phyloP scores from a whole-genome alignment of 1,284 basidiomycete genomes.

The Thecaphora frezii region DNA sequence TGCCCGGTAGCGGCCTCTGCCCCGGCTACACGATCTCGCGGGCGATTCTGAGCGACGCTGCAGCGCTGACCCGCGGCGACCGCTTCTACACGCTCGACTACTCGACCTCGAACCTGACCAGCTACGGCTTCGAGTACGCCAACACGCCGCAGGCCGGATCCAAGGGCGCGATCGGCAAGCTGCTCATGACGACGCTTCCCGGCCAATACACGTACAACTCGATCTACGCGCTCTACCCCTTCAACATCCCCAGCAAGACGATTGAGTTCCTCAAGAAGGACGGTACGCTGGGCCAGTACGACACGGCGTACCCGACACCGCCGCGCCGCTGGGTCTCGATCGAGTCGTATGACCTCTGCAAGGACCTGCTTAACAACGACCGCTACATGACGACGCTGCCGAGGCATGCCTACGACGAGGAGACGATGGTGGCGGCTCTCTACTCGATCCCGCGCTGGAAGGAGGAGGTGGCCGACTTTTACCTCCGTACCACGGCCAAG shows the following conservation, averaged over 20 bases:
- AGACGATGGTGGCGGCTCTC: constrained; percentile 20
- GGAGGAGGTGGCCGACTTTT: constrained; percentile 22
- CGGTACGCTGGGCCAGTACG: constrained; percentile 63
- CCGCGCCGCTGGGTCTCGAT: constrained; percentile 23
- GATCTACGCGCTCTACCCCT: constrained; percentile 62
- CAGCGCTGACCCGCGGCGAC: constrained; percentile 78
- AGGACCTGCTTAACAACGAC: constrained; percentile 23
- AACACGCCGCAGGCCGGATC: constrained; percentile 25
- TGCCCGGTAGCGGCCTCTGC: constrained; percentile 72
- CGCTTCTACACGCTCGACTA: constrained; percentile 80
- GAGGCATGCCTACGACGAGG: constrained; percentile 24
- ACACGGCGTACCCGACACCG: constrained; percentile 53
- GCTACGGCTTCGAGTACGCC: constrained; percentile 43
- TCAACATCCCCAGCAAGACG: constrained; percentile 67
- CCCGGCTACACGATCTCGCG: constrained; percentile 84
- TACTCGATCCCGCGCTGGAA: constrained; percentile 27
- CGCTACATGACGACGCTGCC: constrained; percentile 26
- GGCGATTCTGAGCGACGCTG: constrained; percentile 84
- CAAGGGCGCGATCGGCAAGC: constrained; percentile 31
- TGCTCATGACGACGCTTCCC: constrained; percentile 31
- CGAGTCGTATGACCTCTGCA: constrained; percentile 30
- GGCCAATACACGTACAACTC: constrained; percentile 38
- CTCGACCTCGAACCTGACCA: constrained; percentile 74
- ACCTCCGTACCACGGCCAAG: constrained; percentile 11
- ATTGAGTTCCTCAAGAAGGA: constrained; percentile 68